Evolutionary conservation across 345 rosid genomes (phyloP), one percentile per base, ranked within the genome.

Genomic region (Syzygium grande): DNA sequence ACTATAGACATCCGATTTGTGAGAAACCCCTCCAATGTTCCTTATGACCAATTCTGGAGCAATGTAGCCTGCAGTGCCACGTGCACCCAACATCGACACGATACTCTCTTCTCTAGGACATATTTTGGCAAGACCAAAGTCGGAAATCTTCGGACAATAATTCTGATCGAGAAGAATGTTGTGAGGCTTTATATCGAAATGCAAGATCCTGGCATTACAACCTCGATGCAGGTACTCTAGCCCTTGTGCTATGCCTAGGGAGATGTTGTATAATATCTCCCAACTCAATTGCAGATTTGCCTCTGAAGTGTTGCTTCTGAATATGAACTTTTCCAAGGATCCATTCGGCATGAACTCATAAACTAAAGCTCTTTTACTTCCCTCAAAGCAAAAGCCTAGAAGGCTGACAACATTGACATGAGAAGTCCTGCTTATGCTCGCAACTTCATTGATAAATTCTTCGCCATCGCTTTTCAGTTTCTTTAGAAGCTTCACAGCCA

Each of bases 361-460:
- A 49, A 85, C 29, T 15, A 85, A 51, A 22, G 87, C 79, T 85
- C 87, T 85, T 65, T 58, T 85, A 52, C 52, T 43, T 3, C 87
- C 87, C 14, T 85, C 87, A 51, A 85, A 85, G 87, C 87, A 58
- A 51, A 85, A 85, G 27, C 87, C 87, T 5, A 85, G 23, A 4
- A 85, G 79, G 46, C 12, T 38, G 2, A 85, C 87, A 25, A 85
- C 7, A 49, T 85, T 85, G 79, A 85, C 77, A 27, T 85, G 87
- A 6, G 87, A 85, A 8, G 87, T 85, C 87, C 79, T 85, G 41
- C 79, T 85, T 46, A 85, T 85, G 87, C 87, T 85, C 5, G 55
- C 65, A 22, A 85, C 87, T 51, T 85, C 87, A 49, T 85, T 85
- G 22, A 85, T 43, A 27, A 59, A 59, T 27, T 59, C 65, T 59